A percentile compares a stretch with the other conserved stretches of the same genome.
phyloP scores from a whole-genome alignment of 441 rosid genomes.

The Gossypium davidsonii region DNA sequence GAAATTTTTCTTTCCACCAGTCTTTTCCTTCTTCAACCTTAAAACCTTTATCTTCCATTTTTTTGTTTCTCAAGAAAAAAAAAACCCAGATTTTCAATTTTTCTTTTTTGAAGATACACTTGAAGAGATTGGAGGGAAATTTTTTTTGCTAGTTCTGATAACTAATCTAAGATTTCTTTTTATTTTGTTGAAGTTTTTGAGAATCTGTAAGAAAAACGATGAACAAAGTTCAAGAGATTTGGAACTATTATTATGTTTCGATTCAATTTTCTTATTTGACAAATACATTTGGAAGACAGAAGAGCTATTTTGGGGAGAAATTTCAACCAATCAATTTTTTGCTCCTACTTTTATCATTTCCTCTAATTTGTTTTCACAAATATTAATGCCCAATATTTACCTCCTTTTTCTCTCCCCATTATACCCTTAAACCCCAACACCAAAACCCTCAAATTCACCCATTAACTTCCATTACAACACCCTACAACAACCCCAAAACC shows the following conservation, averaged over 20 bases:
- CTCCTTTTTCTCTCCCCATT: too few relatives aligned
- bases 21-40: too few relatives aligned
- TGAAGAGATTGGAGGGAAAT: slow-evolving; percentile 2
- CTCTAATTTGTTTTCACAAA: too few relatives aligned
- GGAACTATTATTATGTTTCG: not conserved
- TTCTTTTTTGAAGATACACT: slow-evolving; percentile 15
- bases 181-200: slow-evolving; percentile 11
- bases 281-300: slow-evolving; percentile 23
- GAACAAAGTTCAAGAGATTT: slow-evolving; percentile 7
- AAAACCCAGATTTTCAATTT: not conserved
- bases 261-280: slow-evolving; percentile 8
- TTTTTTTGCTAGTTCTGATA: not conserved
- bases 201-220: not conserved
- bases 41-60: too few relatives aligned
- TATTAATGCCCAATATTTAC: too few relatives aligned
- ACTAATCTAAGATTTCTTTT: slow-evolving; percentile 13
- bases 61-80: too few relatives aligned
- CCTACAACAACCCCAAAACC: too few relatives aligned
- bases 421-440: too few relatives aligned
- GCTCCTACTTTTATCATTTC: too few relatives aligned
- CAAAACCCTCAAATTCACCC: too few relatives aligned
- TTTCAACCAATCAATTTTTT: not conserved
- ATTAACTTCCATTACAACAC: too few relatives aligned
- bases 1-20: too few relatives aligned
- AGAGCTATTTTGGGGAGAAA: slow-evolving; percentile 2